Base-by-base conservation (phyloP, 2,329 filamentous ascomycete genomes). In the Sclerotinia spermophila region DNA sequence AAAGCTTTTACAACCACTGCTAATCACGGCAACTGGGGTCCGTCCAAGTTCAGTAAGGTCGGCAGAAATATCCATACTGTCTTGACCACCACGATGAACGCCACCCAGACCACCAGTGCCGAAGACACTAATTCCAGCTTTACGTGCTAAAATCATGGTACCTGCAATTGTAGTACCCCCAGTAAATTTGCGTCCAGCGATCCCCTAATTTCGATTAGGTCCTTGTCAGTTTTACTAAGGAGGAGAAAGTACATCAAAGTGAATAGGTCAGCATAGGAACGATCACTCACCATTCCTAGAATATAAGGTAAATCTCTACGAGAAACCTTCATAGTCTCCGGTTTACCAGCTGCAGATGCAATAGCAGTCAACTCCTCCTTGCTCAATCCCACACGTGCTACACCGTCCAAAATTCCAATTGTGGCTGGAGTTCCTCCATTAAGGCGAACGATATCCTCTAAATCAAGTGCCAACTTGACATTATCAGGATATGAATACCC, bases 1-100 rank as follows among this genome's bases (percentile, higher is more conserved):
- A 80, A 99, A 98, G 73, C 95, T 96, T 82, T 99, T 99, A 82
- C 93, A 96, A 21, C 96, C 96, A 74, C 92, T 93, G 80, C 91
- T 92, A 67, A 99, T 85, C 3, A 99, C 94, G 38, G 94, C 91
- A 67, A 99, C 90, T 17, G 92, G 89, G 11, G 94, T 97, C 71
- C 94, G 87, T 24, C 96, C 94, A 66, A 99, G 87, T 84, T 98
- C 96, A 5, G 93, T 97, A 72, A 99, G 85, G 81, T 99, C 96
- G 55, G 96, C 95, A 72, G 95, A 98, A 73, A 99, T 88, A 79
- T 99, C 96, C 89, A 98, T 91, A 11, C 91, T 92, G 75, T 86
- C 86, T 79, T 97, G 91, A 62, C 90, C 96, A 68, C 93, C 94
- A 59, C 94, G 89, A 81, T 99, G 96, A 35, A 99, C 96, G 71